phyloP scores from a whole-genome alignment of 108 stramenopile species.

The Poteriospumella lacustris region DNA sequence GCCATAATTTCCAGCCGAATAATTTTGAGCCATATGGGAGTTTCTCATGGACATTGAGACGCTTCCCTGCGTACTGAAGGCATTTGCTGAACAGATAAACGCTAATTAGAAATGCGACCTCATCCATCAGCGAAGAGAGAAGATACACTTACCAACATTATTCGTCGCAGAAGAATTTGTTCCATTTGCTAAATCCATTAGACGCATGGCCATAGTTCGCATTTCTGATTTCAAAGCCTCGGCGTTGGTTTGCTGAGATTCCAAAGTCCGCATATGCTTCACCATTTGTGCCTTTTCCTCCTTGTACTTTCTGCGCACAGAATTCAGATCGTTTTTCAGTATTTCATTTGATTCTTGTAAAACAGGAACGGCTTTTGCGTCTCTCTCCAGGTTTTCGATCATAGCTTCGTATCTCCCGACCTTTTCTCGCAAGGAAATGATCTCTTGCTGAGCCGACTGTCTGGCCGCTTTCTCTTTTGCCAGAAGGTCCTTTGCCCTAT shows the following conservation, averaged over 20 bases:
- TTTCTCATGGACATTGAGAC: too few relatives aligned
- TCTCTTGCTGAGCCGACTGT: not conserved
- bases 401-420: not conserved
- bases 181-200: too few relatives aligned
- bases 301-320: not conserved
- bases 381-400: not conserved
- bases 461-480: not conserved
- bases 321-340: not conserved
- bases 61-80: too few relatives aligned
- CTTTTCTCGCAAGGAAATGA: not conserved
- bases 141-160: too few relatives aligned
- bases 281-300: not conserved
- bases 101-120: too few relatives aligned
- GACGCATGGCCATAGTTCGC: not conserved
- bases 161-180: too few relatives aligned
- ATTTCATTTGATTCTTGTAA: constrained; percentile 6
- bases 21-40: too few relatives aligned
- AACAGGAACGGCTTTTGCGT: not conserved
- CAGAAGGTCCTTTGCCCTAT: not conserved
- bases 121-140: too few relatives aligned
- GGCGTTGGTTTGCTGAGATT: not conserved
- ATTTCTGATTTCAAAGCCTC: not conserved
- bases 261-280: not conserved
- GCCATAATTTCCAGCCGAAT: too few relatives aligned
- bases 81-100: too few relatives aligned